Evolutionary conservation across 83 land plant species (phyloP).

Genomic region (Diphasiastrum complanatum): DNA sequence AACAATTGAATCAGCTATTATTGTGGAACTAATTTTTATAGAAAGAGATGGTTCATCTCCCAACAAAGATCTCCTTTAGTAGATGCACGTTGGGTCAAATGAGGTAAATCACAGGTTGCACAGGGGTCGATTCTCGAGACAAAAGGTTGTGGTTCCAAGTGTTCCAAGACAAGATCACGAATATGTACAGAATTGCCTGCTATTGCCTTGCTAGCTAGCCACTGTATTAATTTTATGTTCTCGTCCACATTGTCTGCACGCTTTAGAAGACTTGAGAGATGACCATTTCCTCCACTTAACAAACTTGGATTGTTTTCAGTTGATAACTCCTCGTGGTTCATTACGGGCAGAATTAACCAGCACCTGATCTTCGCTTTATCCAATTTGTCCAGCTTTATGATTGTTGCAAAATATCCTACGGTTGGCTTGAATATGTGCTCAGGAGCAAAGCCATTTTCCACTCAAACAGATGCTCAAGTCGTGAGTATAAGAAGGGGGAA

Average conservation of each 20-base stretch:
- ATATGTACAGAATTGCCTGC: constrained; percentile 37
- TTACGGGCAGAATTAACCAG: constrained; percentile 11
- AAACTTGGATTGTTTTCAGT: too few species aligned
- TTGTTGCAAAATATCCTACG: constrained; percentile 14
- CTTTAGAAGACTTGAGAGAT: constrained; percentile 2
- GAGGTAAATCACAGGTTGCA: too few species aligned
- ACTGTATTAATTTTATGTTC: constrained; percentile 45
- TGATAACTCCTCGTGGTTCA: constrained; percentile 4
- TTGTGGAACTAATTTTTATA: too few species aligned
- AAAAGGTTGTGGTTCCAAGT: constrained; percentile 36
- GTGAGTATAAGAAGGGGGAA: constrained; percentile 69
- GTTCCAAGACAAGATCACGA: constrained; percentile 46
- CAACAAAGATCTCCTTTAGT: too few species aligned
- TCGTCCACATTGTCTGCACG: constrained; percentile 4
- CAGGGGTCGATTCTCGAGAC: too few species aligned
- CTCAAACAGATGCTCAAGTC: constrained; percentile 6
- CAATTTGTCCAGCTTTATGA: constrained; percentile 40
- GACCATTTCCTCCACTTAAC: too few species aligned
- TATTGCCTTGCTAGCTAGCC: constrained; percentile 66
- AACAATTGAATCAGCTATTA: too few species aligned
- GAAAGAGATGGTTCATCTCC: too few species aligned
- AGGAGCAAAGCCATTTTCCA: constrained; percentile 8
- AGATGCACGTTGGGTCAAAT: too few species aligned
- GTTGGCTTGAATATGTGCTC: not conserved
- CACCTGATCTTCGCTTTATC: constrained; percentile 42